phyloP scores from a whole-genome alignment of 331 rosid species.

The Pyrus hybrid region DNA sequence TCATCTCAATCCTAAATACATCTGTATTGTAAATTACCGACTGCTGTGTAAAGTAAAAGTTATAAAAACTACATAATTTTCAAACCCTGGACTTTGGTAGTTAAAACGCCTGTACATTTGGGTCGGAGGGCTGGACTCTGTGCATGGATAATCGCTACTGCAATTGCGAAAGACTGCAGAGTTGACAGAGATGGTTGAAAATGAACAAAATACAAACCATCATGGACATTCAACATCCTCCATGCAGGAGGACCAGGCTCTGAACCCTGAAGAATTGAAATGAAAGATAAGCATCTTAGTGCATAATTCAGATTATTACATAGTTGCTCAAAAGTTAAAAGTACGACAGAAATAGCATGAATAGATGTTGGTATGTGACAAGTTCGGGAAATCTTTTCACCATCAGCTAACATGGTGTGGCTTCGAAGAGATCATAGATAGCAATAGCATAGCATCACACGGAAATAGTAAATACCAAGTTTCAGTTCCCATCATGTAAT shows the following conservation, averaged over 20 bases:
- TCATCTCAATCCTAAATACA: slow-evolving; percentile 26
- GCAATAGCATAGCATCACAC: neutral
- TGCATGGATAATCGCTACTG: slow-evolving; percentile 75
- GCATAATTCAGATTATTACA: neutral
- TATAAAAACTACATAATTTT: slow-evolving; percentile 26
- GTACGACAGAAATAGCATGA: neutral
- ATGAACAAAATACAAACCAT: slow-evolving; percentile 68
- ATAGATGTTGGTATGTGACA: neutral
- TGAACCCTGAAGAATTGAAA: slow-evolving; percentile 65
- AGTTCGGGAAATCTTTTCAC: neutral
- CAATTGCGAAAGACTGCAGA: slow-evolving; percentile 82
- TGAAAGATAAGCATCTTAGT: slow-evolving; percentile 11
- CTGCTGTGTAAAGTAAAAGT: slow-evolving; percentile 40
- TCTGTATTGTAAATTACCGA: slow-evolving; percentile 24
- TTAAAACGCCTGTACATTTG: slow-evolving; percentile 31
- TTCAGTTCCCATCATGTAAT: neutral
- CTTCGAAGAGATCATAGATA: neutral
- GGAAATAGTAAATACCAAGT: neutral
- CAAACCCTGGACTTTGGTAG: slow-evolving; percentile 23
- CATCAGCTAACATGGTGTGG: neutral
- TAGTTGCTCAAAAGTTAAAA: slow-evolving; percentile 1
- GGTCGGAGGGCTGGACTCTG: slow-evolving; percentile 67
- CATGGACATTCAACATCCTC: slow-evolving; percentile 77
- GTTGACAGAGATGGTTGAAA: slow-evolving; percentile 51
- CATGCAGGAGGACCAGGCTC: slow-evolving; percentile 37